Evolutionary conservation across 352 stramenopile species (phyloP).

Genomic region (Pythium volutum): DNA sequence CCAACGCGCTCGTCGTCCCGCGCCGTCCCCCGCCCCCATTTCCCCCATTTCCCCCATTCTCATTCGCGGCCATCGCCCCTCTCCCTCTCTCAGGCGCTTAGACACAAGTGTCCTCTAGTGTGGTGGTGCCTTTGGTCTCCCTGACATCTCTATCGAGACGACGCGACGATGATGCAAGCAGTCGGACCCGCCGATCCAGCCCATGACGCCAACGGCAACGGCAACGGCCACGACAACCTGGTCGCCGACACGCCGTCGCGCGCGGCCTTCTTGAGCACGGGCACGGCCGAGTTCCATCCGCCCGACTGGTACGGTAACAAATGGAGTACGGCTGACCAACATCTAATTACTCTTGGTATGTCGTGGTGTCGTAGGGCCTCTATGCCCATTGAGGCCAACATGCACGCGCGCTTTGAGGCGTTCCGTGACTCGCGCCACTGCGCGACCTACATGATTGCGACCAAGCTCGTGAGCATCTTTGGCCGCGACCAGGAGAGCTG

Average conservation of each 20-base stretch:
- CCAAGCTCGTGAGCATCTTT: slow-evolving; percentile 80
- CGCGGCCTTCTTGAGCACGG: slow-evolving; percentile 73
- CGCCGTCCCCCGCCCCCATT: slow-evolving; percentile 2
- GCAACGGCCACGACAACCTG: not conserved
- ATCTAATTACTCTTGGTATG: not conserved
- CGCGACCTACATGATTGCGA: slow-evolving; percentile 84
- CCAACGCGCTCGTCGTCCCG: not conserved
- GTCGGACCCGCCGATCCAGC: slow-evolving; percentile 5
- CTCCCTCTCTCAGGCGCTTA: not conserved
- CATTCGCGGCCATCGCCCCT: too few species aligned
- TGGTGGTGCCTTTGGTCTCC: not conserved
- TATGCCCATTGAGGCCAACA: slow-evolving; percentile 56
- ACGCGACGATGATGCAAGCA: slow-evolving; percentile 22
- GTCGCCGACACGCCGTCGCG: slow-evolving; percentile 35
- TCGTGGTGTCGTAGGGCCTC: slow-evolving; percentile 44
- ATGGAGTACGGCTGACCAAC: not conserved
- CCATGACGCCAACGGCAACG: slow-evolving; percentile 4
- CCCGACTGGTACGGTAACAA: slow-evolving; percentile 53
- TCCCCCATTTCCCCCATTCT: too few species aligned
- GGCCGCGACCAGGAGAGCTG: slow-evolving; percentile 82
- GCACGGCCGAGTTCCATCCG: slow-evolving; percentile 75
- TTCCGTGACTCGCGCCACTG: slow-evolving; percentile 76
- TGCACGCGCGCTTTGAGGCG: slow-evolving; percentile 69
- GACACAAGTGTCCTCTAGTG: not conserved
- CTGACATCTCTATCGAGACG: not conserved